Conservation (phyloP, 2,329 filamentous ascomycete species). For the Colletotrichum lindemuthianum region DNA sequence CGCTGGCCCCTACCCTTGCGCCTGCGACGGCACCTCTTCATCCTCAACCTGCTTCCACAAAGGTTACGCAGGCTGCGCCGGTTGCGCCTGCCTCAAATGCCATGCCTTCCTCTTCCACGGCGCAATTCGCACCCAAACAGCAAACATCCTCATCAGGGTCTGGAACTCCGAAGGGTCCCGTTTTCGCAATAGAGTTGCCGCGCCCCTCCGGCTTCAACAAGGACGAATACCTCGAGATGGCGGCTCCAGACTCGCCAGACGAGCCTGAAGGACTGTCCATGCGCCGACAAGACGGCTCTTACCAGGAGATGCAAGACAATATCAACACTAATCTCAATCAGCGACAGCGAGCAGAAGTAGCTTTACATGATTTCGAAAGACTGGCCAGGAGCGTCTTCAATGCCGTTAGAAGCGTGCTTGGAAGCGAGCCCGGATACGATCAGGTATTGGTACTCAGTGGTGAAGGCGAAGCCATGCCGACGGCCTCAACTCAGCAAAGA, state of each 20-base stretch:
- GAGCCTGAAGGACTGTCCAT: slow-evolving; percentile 58
- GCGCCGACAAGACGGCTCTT: slow-evolving; percentile 59
- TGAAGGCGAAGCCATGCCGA: slow-evolving; percentile 74
- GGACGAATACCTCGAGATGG: slow-evolving; percentile 57
- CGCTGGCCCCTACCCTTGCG: no score
- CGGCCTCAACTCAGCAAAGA: slow-evolving; percentile 72
- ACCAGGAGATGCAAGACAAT: slow-evolving; percentile 59
- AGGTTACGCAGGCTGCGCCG: neutral
- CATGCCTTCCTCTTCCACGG: neutral
- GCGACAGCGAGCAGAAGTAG: slow-evolving; percentile 80
- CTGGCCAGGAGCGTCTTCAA: slow-evolving; percentile 79
- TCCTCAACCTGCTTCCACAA: neutral
- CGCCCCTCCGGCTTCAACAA: slow-evolving; percentile 55
- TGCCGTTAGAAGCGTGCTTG: slow-evolving; percentile 75
- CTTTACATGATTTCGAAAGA: slow-evolving; percentile 75
- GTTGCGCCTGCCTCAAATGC: neutral
- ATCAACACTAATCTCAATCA: slow-evolving; percentile 77
- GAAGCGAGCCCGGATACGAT: slow-evolving; percentile 64
- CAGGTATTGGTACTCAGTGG: slow-evolving; percentile 64
- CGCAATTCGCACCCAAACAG: slow-evolving; percentile 6
- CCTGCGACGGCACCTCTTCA: neutral
- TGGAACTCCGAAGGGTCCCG: neutral
- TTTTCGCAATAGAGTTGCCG: slow-evolving; percentile 61
- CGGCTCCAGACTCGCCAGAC: slow-evolving; percentile 58
- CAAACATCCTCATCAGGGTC: neutral